Evolutionary conservation across 1,284 basidiomycete species (phyloP), one percentile per base, ranked within the genome.

Genomic region (Marasmius fiardii): DNA sequence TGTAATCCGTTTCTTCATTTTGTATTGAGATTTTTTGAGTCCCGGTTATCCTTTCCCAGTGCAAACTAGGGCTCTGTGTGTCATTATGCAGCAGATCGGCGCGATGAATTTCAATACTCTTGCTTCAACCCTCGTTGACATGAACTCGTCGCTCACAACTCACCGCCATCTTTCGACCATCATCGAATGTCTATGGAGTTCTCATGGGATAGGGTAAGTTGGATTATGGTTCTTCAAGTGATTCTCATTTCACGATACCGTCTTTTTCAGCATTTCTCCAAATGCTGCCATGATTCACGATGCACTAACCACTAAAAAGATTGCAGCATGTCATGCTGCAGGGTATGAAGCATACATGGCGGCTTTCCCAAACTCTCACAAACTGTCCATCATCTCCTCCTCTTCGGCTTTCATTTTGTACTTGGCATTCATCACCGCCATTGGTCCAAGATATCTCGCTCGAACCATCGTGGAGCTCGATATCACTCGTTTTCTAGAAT

Each of bases 11-110:
- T 24, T 21, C n/a, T 14, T 41, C 31, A 16, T 23, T 26, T 12
- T 54, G 7, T 14, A 23, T 6, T 4, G n/a, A n/a, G n/a, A n/a
- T n/a, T 24, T 34, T 37, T 39, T 20, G 18, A 56, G 50, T 5
- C 47, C 48, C 18, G 43, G 31, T 14, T 56, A 51, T 34, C 35
- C 49, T 11, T 43, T 51, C 3, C 45, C 54, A 14, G 45, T 52
- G 10, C 54, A 49, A 35, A 51, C 28, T 14, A 24, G 54, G 51
- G 54, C 54, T 33, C 51, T 51, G 6, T 49, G 49, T 21, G 11
- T 56, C 12, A 51, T 55, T 1, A 55, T 55, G 54, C 16, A 31
- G 5, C 43, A 11, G 20, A 48, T 56, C 8, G 54, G 54, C 33
- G 24, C 48, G 7, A 39, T 56, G 49, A 50, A 56, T 16, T 44